Conservation (phyloP, 257 asterid species). For the Plectranthus barbatus region DNA sequence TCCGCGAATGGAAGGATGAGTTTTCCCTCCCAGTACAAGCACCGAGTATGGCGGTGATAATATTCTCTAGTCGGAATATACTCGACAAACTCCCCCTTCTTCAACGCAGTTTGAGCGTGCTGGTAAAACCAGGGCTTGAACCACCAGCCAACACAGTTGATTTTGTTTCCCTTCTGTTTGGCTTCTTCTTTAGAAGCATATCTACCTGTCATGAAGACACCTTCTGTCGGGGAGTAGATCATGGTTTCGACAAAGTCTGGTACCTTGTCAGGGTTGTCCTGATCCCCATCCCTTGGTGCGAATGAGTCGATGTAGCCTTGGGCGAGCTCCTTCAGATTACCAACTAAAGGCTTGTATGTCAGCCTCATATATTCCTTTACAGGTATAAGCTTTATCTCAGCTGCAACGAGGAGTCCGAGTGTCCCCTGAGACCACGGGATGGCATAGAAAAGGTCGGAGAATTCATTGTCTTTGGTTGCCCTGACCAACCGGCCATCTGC, state of each 20-base stretch:
- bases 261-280: conserved; percentile 77
- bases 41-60: conserved; percentile 91
- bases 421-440: conserved; percentile 99
- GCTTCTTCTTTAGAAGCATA: conserved; percentile 93
- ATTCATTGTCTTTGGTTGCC: conserved; percentile 90
- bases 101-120: conserved; percentile 86
- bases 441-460: conserved; percentile 78
- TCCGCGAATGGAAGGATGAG: conserved; percentile 92
- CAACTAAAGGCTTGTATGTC: conserved; percentile 76
- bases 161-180: conserved; percentile 72
- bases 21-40: conserved; percentile 97
- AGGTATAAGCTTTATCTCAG: conserved; percentile 92
- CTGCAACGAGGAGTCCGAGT: conserved; percentile 85
- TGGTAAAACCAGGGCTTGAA: conserved; percentile 96
- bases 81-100: conserved; percentile 88
- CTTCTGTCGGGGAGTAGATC: conserved; percentile 69
- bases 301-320: conserved; percentile 79
- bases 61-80: conserved; percentile 87
- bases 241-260: conserved; percentile 88
- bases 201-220: conserved; percentile 71
- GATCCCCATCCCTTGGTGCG: conserved; percentile 82
- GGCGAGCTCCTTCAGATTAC: conserved; percentile 66
- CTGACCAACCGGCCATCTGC: conserved; percentile 78
- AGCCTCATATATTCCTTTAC: conserved; percentile 84
- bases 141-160: conserved; percentile 89